Evolutionary conservation across 768 basidiomycete genomes (phyloP).

Genomic region (Mrakia frigida): DNA sequence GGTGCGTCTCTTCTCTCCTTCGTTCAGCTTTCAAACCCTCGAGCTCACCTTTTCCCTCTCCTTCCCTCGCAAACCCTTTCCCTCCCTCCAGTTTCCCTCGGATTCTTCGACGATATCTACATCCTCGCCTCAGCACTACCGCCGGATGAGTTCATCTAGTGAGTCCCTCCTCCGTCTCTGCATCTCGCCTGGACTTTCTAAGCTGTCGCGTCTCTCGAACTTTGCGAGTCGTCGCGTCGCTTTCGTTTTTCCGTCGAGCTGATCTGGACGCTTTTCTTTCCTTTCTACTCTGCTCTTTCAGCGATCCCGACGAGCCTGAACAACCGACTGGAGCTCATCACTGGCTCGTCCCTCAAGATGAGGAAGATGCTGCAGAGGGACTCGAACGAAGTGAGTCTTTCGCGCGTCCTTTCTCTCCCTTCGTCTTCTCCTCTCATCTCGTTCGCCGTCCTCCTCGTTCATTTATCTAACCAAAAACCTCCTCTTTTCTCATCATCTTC

Average conservation of each 20-base stretch:
- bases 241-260: neutral
- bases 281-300: slow-evolving; percentile 21
- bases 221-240: neutral
- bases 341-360: slow-evolving; percentile 23
- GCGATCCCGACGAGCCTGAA: slow-evolving; percentile 41
- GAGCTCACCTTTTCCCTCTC: neutral
- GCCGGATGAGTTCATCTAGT: slow-evolving; percentile 51
- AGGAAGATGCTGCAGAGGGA: slow-evolving; percentile 14
- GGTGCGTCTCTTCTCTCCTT: slow-evolving; percentile 50
- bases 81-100: slow-evolving; percentile 60
- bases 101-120: slow-evolving; percentile 92
- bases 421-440: neutral
- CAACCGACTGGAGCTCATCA: slow-evolving; percentile 22
- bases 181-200: neutral
- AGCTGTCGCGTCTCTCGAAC: neutral
- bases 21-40: neutral
- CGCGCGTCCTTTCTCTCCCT: too few relatives aligned
- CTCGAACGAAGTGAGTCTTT: slow-evolving; percentile 24
- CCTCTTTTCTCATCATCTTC: neutral
- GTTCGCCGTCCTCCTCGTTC: neutral
- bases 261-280: neutral
- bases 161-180: neutral
- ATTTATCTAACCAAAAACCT: neutral
- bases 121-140: slow-evolving; percentile 75
- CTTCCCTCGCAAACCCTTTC: neutral